These are phyloP conservation scores for Darksidea phi DNA, from an alignment of 495 filamentous ascomycete species.

Conservation along the genomic window DNA sequence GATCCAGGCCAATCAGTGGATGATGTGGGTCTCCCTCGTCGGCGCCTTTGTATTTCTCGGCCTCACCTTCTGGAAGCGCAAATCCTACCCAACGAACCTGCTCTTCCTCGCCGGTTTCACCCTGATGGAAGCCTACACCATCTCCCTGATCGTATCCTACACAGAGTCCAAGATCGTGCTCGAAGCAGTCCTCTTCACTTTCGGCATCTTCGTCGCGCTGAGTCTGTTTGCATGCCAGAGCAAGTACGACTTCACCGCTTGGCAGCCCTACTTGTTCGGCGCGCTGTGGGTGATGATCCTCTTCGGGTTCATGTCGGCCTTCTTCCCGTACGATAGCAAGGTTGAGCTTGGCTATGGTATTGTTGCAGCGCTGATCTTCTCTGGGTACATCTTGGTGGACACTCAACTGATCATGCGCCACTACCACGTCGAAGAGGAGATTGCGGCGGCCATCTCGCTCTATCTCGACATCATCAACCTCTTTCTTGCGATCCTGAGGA, in stretches of 20 bases:
- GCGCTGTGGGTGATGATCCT: conserved; percentile 84
- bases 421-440: conserved; percentile 98
- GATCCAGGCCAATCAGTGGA: conserved; percentile 79
- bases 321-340: conserved; percentile 76
- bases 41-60: conserved; percentile 78
- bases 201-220: conserved; percentile 88
- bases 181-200: conserved; percentile 84
- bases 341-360: conserved; percentile 82
- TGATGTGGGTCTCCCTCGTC: conserved; percentile 83
- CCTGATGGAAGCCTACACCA: conserved; percentile 85
- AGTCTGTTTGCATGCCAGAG: conserved; percentile 96
- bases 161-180: conserved; percentile 79
- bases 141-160: conserved; percentile 87
- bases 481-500: conserved; percentile 88
- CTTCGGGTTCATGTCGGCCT: conserved; percentile 85
- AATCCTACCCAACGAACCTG: conserved; percentile 92
- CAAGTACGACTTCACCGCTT: conserved; percentile 95
- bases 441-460: conserved; percentile 89
- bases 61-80: conserved; percentile 96
- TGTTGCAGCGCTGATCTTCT: conserved; percentile 81
- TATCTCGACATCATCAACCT: conserved; percentile 97
- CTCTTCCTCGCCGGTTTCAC: conserved; percentile 93
- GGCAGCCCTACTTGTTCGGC: conserved; percentile 95
- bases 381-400: conserved; percentile 90
- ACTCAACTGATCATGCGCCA: conserved; percentile 93